Base-by-base conservation (phyloP, 2,329 filamentous ascomycete genomes). In the Diaporthe sp. region DNA sequence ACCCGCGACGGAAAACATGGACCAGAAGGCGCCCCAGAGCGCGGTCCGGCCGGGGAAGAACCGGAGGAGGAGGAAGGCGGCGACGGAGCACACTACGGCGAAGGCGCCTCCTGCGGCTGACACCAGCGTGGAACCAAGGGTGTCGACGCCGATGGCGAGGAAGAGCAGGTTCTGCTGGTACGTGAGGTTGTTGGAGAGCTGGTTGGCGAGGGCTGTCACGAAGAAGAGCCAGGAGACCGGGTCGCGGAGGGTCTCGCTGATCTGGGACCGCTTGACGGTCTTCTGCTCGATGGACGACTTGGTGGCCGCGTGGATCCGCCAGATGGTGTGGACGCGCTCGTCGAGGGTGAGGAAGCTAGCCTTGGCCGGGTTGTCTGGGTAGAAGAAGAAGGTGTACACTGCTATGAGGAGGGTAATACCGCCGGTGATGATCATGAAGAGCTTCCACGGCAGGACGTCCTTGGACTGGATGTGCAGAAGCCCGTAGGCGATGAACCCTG, bases 121-220 rank as follows among this genome's bases (percentile, higher is more conserved):
- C 4, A 85, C 83, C 2, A 85, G 81, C 0, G 84, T 85, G 1
- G 84, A 85, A 0, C 82, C 83, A 0, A 85, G 77, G 13, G 78
- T 79, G 5, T 79, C 79, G 13, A 85, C 80, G 0, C 84, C 84
- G 4, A 85, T 78, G 0, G 79, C 78, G 1, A 79, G 78, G 0
- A 79, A 81, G 13, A 85, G 79, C 3, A 85, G 79, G 66, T 83
- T 84, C 68, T 84, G 82, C 73, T 86, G 84, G 65, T 84, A 85
- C 27, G 80, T 80, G 50, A 85, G 78, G 73, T 84, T 85, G 72
- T 85, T 85, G 3, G 81, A 79, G 65, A 81, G 77, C 81, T 83
- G 82, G 0, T 83, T 78, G 0, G 81, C 80, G 42, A 83, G 82
- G 0, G 81, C 78, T 61, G 80, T 79, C 4, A 83, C 74, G 0